Evolutionary conservation across 805 yeast species (phyloP), one percentile per base, ranked within the genome.

Genomic region (Candida michaelii): DNA sequence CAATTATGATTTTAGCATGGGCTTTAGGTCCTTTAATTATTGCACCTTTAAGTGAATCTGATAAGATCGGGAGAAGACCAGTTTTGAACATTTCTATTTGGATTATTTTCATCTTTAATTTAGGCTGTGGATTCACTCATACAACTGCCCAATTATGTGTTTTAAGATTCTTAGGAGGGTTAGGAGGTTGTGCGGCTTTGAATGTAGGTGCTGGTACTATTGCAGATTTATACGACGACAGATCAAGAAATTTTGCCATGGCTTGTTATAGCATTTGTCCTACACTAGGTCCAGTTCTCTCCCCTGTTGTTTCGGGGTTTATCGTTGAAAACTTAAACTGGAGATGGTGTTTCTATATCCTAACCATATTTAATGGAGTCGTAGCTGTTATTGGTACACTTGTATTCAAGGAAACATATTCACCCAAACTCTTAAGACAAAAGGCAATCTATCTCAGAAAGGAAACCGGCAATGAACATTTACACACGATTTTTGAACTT

Each of bases 131-230:
- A 5, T 63, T 68, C 29, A 56, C 68, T 8, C 52, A 58, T 36
- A 59, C 51, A 31, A 60, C 67, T 1, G 52, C 63, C 10, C 71
- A 65, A 45, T 50, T 68, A 46, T 50, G 65, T 44, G 49, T 65
- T 9, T 60, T 58, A 33, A 37, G 73, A 14, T 68, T 68, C 27
- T 34, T 63, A 9, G 65, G 67, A 0, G 73, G 73, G 1, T 52
- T 67, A 14, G 63, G 65, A 42, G 69, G 70, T n/a, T 64, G 66
- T 25, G 61, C 66, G 4, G 60, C 72, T 0, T 49, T 68, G 45
- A 65, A 63, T 39, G 69, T 67, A 1, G 65, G 70, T 12, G 71
- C 73, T 9, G 72, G 70, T 1, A 64, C 65, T 1, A 53, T 67
- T 15, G 60, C 66, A 14, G 73, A 68, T 48, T 52, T 68, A 43